A percentile compares a stretch with the other conserved stretches of the same genome.
Evolutionary conservation across 345 rosid species (phyloP).

Genomic region (Syzygium grande): DNA sequence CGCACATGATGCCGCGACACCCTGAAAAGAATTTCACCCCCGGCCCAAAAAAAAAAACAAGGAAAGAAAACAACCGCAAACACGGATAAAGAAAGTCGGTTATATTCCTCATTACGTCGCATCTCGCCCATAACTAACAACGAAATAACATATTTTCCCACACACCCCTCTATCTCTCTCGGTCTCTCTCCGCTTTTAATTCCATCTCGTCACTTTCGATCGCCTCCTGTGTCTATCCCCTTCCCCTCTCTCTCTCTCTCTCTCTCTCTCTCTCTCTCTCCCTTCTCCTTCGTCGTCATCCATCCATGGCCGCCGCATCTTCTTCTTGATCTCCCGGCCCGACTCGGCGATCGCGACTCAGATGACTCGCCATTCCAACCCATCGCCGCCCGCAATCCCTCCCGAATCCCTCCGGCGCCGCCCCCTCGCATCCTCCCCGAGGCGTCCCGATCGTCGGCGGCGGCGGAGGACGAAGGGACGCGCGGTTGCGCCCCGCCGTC

Average conservation of each 20-base stretch:
- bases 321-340: not conserved
- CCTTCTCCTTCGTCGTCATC: not conserved
- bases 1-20: no score
- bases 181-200: not conserved
- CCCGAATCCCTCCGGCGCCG: not conserved
- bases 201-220: not conserved
- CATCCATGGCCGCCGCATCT: not conserved
- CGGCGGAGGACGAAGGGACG: not conserved
- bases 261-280: not conserved
- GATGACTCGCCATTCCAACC: not conserved
- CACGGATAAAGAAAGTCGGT: not conserved
- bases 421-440: not conserved
- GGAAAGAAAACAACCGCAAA: not conserved
- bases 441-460: not conserved
- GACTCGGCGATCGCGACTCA: not conserved
- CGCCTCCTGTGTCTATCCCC: not conserved
- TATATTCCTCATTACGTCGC: not conserved
- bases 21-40: no score
- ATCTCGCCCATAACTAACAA: not conserved
- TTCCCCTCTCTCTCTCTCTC: not conserved
- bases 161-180: not conserved
- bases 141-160: not conserved
- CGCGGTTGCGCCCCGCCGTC: not conserved
- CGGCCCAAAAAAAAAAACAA: no score
- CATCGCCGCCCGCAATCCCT: not conserved